Base-by-base conservation (phyloP, 73 alveolate genomes). In the Paraurostyla sp. region DNA sequence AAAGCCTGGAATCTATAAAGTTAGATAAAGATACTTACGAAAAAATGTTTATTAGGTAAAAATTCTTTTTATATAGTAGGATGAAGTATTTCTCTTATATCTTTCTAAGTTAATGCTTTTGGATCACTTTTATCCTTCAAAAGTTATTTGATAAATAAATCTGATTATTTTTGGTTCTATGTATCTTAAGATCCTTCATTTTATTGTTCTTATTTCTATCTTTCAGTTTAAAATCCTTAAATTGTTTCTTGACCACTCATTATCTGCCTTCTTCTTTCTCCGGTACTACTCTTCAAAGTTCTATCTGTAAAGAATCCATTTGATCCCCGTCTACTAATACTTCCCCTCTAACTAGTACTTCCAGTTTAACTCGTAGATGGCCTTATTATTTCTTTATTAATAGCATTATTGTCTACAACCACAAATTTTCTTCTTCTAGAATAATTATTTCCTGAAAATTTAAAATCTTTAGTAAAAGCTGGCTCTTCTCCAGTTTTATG, bases 401-500 rank as follows among this genome's bases (percentile, higher is more conserved):
- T 65, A n/a, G 68, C 68, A 42, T 87, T 87, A 75, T 52, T 57
- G 78, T 85, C 78, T 49, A 71, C 89, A 20, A 69, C 56, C 23
- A 52, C 93, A 75, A 33, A 36, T 20, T 73, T 50, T 32, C 76
- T 38, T 42, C 83, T 38, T 27, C 78, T 23, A 52, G 75, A 27
- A 41, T 73, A 73, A 30, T 73, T 73, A 73, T 73, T 73, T 3
- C 86, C 86, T 23, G 71, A 65, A 68, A 57, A 78, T 38, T 83
- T 83, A 29, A 83, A 83, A 4, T 65, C 92, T 30, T 33, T 83
- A 0, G 92, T 83, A 83, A 57, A 83, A 25, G 63, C 65, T 13
- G n/a, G 45, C 46, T 2, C 62, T 33, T 48, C 71, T 6, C 42
- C 71, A 27, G 41, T 73, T 56, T 43, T n/a, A 9, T 16, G 63